Conservation (phyloP, 208 protist genomes). For the Wallacemonas sp. region DNA sequence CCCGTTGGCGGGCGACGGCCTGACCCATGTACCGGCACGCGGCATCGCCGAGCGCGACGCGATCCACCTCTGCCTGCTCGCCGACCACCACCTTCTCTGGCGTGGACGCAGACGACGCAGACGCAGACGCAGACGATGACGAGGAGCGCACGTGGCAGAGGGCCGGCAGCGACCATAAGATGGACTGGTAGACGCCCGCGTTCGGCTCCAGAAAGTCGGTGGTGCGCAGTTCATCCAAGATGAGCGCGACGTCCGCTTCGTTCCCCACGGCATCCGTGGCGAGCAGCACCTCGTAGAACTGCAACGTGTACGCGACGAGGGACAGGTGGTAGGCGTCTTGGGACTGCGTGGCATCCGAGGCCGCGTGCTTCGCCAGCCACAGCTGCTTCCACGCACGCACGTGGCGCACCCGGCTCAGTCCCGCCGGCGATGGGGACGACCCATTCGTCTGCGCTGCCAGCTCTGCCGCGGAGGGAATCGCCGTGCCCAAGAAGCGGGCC, state of each 20-base stretch:
- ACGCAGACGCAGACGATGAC: neutral
- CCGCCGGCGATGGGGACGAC: no score
- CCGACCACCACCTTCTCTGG: constrained; percentile 23
- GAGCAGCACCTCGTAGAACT: constrained; percentile 64
- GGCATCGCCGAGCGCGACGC: constrained; percentile 42
- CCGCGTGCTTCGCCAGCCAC: constrained; percentile 25
- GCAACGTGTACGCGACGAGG: constrained; percentile 11
- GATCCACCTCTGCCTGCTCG: constrained; percentile 22
- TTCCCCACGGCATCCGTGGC: constrained; percentile 32
- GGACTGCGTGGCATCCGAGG: neutral
- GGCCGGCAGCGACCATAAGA: constrained; percentile 37
- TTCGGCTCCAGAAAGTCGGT: constrained; percentile 56
- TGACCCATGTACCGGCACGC: constrained; percentile 76
- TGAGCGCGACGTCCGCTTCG: constrained; percentile 41
- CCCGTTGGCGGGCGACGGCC: constrained; percentile 37
- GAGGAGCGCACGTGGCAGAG: no score
- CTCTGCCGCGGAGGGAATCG: neutral
- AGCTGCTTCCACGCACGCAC: constrained; percentile 26
- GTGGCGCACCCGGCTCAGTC: no score
- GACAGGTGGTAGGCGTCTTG: neutral
- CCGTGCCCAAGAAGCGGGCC: neutral
- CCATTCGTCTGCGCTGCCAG: neutral
- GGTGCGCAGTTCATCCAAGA: constrained; percentile 52
- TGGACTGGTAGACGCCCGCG: constrained; percentile 42
- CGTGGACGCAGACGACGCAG: neutral